phyloP scores from a whole-genome alignment of 352 stramenopile genomes.

The Phytophthora pseudosyringae region DNA sequence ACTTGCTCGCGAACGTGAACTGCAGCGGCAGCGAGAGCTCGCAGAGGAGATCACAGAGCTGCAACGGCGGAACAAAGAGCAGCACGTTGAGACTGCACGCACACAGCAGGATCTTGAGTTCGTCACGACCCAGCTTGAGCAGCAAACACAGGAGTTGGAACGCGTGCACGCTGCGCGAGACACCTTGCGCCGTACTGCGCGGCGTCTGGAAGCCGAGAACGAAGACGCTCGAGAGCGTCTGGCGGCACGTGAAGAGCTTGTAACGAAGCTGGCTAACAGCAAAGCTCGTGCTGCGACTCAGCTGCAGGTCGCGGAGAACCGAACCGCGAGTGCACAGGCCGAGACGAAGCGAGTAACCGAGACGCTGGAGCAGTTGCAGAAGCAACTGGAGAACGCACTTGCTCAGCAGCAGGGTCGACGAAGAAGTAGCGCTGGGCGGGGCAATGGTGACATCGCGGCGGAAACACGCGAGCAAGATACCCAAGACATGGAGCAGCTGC shows the following conservation, averaged over 20 bases:
- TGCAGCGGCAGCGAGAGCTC: slow-evolving; percentile 35
- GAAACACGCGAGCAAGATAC: slow-evolving; percentile 12
- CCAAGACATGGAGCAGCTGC: slow-evolving; percentile 37
- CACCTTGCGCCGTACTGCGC: slow-evolving; percentile 28
- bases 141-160: slow-evolving; percentile 32
- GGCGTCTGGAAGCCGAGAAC: slow-evolving; percentile 29
- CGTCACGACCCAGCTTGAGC: slow-evolving; percentile 22
- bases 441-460: slow-evolving; percentile 17
- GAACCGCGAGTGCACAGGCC: slow-evolving; percentile 28
- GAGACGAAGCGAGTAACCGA: slow-evolving; percentile 35
- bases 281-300: slow-evolving; percentile 36
- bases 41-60: slow-evolving; percentile 29
- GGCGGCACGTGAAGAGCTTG: slow-evolving; percentile 20
- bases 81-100: slow-evolving; percentile 18
- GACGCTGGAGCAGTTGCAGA: slow-evolving; percentile 33
- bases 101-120: slow-evolving; percentile 30
- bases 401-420: slow-evolving; percentile 14
- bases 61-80: slow-evolving; percentile 30
- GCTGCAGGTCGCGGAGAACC: slow-evolving; percentile 45
- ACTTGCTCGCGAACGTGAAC: slow-evolving; percentile 40
- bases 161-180: slow-evolving; percentile 30
- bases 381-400: slow-evolving; percentile 31
- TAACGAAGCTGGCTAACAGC: slow-evolving; percentile 29
- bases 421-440: neutral
- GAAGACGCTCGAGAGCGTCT: slow-evolving; percentile 30